A percentile compares a stretch with the other conserved stretches of the same genome.
Conservation (phyloP, 2,329 filamentous ascomycete genomes). For the Botrytis cinerea region DNA sequence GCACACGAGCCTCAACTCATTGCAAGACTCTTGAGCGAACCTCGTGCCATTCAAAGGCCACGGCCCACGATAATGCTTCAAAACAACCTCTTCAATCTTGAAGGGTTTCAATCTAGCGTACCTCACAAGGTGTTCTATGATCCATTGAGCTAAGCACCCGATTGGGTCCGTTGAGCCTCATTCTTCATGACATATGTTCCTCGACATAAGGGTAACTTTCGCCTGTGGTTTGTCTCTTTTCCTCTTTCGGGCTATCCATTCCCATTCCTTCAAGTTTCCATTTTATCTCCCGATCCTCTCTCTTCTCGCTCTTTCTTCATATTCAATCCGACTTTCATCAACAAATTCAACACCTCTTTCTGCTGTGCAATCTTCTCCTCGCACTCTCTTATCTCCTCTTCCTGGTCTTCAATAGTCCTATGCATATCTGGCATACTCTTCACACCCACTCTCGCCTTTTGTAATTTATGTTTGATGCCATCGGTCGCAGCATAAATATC, state of each 20-base stretch:
- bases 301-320: constrained; percentile 44
- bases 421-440: constrained; percentile 69
- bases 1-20: not conserved
- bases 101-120: not conserved
- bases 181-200: not conserved
- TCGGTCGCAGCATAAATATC: constrained; percentile 79
- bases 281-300: constrained; percentile 24
- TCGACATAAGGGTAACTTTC: not conserved
- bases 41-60: not conserved
- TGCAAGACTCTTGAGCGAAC: not conserved
- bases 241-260: not conserved
- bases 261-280: constrained; percentile 18
- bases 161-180: not conserved
- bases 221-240: not conserved
- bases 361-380: constrained; percentile 65
- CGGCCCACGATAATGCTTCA: not conserved
- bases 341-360: constrained; percentile 55
- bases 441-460: constrained; percentile 70
- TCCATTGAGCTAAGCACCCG: not conserved
- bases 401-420: constrained; percentile 66
- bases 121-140: constrained; percentile 9
- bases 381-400: constrained; percentile 67
- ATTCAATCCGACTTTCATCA: constrained; percentile 54
- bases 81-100: not conserved
- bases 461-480: constrained; percentile 78